These are phyloP conservation scores for Calonectria leucothoes DNA, from an alignment of 2,329 filamentous ascomycete genomes.

Conservation along the genomic window DNA sequence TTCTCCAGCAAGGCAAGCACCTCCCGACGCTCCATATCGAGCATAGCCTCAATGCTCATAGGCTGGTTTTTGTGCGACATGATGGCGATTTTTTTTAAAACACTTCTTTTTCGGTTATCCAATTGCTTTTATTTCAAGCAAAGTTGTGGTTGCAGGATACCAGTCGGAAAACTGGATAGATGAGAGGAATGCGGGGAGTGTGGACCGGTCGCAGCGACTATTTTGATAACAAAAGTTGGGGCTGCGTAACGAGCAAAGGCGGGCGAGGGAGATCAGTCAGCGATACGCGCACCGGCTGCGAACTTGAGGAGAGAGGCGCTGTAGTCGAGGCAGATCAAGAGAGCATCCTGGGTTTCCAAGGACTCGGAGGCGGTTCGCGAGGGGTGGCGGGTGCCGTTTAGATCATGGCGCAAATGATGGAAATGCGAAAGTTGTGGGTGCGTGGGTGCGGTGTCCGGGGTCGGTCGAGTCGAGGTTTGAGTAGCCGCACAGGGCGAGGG, in stretches of 20 bases:
- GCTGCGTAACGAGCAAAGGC: background rate
- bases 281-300: background rate
- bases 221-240: slow-evolving; percentile 3
- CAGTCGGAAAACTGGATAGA: slow-evolving; percentile 1
- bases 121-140: slow-evolving; percentile 10
- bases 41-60: slow-evolving; percentile 81
- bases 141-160: background rate
- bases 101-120: background rate
- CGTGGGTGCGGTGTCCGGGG: background rate
- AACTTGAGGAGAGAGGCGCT: slow-evolving; percentile 22
- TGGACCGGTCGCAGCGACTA: slow-evolving; percentile 7
- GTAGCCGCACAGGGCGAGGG: background rate
- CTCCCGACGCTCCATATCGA: slow-evolving; percentile 82
- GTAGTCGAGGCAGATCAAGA: slow-evolving; percentile 21
- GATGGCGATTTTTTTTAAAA: slow-evolving; percentile 29
- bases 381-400: slow-evolving; percentile 15
- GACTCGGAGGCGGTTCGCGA: slow-evolving; percentile 14
- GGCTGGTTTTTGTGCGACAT: slow-evolving; percentile 50
- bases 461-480: background rate
- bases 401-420: slow-evolving; percentile 22
- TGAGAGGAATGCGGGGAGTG: slow-evolving; percentile 21
- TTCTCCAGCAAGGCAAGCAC: slow-evolving; percentile 77
- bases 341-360: slow-evolving; percentile 29
- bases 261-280: background rate
- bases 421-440: slow-evolving; percentile 3